A percentile compares a stretch with the other conserved stretches of the same genome.
These are phyloP conservation scores for Colletotrichum ledebouriae DNA, from an alignment of 2,329 filamentous ascomycete species.

Conservation along the genomic window DNA sequence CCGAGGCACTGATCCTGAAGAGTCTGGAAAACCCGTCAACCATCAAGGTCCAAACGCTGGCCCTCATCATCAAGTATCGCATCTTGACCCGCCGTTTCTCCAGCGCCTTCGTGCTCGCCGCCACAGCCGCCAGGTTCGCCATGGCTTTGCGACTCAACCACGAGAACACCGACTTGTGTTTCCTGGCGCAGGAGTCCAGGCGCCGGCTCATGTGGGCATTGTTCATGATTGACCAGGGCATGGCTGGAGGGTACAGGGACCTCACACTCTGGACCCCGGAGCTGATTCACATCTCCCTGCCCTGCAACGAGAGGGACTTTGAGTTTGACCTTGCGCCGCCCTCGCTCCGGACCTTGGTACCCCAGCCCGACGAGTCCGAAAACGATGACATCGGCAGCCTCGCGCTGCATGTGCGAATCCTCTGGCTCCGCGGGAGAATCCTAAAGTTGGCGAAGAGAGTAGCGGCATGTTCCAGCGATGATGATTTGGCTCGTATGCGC, in stretches of 20 bases:
- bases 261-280: slow-evolving; percentile 61
- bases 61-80: slow-evolving; percentile 62
- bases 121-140: slow-evolving; percentile 61
- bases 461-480: slow-evolving; percentile 55
- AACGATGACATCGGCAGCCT: slow-evolving; percentile 68
- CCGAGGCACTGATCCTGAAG: slow-evolving; percentile 64
- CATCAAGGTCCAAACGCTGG: slow-evolving; percentile 61
- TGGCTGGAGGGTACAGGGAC: slow-evolving; percentile 61
- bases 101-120: slow-evolving; percentile 62
- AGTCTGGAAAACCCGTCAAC: slow-evolving; percentile 69
- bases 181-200: slow-evolving; percentile 59
- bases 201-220: slow-evolving; percentile 64
- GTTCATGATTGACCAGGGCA: slow-evolving; percentile 61
- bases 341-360: slow-evolving; percentile 63
- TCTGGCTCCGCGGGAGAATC: slow-evolving; percentile 67
- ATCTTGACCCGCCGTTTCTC: slow-evolving; percentile 61
- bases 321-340: slow-evolving; percentile 70
- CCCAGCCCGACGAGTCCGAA: slow-evolving; percentile 59
- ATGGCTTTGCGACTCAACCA: slow-evolving; percentile 64
- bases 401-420: slow-evolving; percentile 68
- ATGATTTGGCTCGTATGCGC: slow-evolving; percentile 53
- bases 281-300: slow-evolving; percentile 60
- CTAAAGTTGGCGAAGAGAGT: slow-evolving; percentile 65
- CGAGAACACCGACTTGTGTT: slow-evolving; percentile 60
- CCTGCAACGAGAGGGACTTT: slow-evolving; percentile 58